Percentiles rank a stretch among this genome's conserved stretches.
Conservation (phyloP, 306 rosid genomes). For the Begonia loranthoides region DNA sequence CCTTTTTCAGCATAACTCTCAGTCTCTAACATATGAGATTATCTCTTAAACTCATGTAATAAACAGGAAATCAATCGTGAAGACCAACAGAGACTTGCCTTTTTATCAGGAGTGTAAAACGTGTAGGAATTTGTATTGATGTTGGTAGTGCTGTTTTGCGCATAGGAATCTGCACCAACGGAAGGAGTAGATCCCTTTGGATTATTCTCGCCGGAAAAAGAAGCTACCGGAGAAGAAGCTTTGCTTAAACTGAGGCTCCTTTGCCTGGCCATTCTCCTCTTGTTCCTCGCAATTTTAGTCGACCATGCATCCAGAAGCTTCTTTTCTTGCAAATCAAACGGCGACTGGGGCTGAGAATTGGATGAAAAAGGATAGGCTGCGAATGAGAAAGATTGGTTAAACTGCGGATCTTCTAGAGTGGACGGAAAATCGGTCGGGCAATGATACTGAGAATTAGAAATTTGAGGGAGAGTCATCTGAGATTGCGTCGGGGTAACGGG, state of each 20-base stretch:
- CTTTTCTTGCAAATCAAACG: conserved; percentile 3
- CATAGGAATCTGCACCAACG: neutral
- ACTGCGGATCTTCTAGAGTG: neutral
- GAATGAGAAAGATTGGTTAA: neutral
- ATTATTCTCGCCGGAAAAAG: neutral
- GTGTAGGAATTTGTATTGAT: neutral
- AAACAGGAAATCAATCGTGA: neutral
- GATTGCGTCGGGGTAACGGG: neutral
- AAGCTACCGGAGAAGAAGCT: conserved; percentile 4
- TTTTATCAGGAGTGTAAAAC: conserved; percentile 30
- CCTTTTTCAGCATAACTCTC: conserved; percentile 27
- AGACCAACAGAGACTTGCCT: conserved; percentile 18
- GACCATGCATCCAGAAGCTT: conserved; percentile 10
- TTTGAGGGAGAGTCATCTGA: conserved; percentile 1
- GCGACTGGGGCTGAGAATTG: neutral
- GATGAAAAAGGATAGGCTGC: neutral
- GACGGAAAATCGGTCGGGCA: neutral
- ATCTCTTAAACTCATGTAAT: neutral
- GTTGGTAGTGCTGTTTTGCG: neutral
- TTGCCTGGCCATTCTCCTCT: conserved; percentile 33
- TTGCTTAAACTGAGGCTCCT: conserved; percentile 10
- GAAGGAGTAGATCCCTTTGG: neutral
- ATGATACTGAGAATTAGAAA: neutral
- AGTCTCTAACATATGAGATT: conserved; percentile 16
- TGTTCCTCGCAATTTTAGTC: conserved; percentile 23